Conservation (phyloP, 2,329 filamentous ascomycete species). For the Falciphora oryzae region DNA sequence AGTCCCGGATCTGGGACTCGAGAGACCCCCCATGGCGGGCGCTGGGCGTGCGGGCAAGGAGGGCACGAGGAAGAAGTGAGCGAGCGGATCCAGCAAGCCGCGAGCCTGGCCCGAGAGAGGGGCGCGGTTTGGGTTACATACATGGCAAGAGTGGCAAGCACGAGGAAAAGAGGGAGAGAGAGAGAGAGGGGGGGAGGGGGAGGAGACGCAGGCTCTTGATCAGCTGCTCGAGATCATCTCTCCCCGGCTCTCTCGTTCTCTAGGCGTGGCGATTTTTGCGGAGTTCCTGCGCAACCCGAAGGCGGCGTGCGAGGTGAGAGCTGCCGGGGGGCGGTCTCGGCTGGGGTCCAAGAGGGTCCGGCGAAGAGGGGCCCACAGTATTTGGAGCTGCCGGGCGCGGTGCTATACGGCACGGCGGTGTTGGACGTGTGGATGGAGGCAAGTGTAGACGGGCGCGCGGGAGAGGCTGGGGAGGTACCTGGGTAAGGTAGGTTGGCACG, state of each 20-base stretch:
- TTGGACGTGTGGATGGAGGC: not conserved
- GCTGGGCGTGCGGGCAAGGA: not conserved
- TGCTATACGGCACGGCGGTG: not conserved
- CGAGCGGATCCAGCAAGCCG: conserved; percentile 1
- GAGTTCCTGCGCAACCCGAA: conserved; percentile 4
- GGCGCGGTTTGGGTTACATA: conserved; percentile 11
- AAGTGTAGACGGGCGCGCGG: not conserved
- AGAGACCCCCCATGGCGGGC: conserved; percentile 5
- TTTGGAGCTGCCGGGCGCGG: not conserved
- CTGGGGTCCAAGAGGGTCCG: not conserved
- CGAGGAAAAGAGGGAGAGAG: not conserved
- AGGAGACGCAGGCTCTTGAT: conserved; percentile 5
- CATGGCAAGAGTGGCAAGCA: conserved; percentile 12
- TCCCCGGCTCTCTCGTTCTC: not conserved
- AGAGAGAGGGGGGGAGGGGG: not conserved
- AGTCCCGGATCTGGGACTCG: conserved; percentile 13
- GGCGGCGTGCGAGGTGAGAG: not conserved
- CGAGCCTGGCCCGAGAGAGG: not conserved
- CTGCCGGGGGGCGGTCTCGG: not conserved
- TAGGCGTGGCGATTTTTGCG: conserved; percentile 2
- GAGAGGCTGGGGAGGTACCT: not conserved
- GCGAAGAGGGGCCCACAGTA: not conserved
- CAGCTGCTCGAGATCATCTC: conserved; percentile 10
- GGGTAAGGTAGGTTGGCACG: not conserved
- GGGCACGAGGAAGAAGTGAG: not conserved